These are phyloP conservation scores for Penicillium longicatenatum DNA, from an alignment of 495 filamentous ascomycete species.

Conservation along the genomic window DNA sequence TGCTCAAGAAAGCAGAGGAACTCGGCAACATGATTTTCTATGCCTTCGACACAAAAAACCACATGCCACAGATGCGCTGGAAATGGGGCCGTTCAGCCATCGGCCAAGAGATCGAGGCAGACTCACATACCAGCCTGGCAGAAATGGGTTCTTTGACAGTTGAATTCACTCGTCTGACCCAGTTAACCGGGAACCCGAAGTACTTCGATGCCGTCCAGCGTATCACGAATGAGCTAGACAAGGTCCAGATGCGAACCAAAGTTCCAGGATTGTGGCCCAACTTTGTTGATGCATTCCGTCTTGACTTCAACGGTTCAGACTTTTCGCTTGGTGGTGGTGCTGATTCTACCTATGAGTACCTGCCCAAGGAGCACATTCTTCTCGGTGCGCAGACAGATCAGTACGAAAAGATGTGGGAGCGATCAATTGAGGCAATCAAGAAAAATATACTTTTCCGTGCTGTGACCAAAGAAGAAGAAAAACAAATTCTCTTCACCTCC, in stretches of 20 bases:
- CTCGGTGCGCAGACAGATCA: slow-evolving; percentile 78
- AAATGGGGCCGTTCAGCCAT: slow-evolving; percentile 47
- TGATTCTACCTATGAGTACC: slow-evolving; percentile 94
- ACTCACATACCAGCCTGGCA: slow-evolving; percentile 58
- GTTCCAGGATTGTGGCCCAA: slow-evolving; percentile 86
- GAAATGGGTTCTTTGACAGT: slow-evolving; percentile 86
- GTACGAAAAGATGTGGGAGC: slow-evolving; percentile 78
- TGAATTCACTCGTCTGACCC: slow-evolving; percentile 92
- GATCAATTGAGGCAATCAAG: slow-evolving; percentile 67
- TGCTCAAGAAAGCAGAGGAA: slow-evolving; percentile 85
- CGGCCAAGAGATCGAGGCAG: slow-evolving; percentile 43
- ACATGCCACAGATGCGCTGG: slow-evolving; percentile 76
- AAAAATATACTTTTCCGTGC: slow-evolving; percentile 78
- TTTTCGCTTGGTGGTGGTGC: slow-evolving; percentile 86
- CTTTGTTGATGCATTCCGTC: slow-evolving; percentile 62
- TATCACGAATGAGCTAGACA: slow-evolving; percentile 78
- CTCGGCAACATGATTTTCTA: slow-evolving; percentile 86
- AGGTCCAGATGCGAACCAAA: slow-evolving; percentile 65
- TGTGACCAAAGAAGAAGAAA: slow-evolving; percentile 69
- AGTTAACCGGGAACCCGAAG: slow-evolving; percentile 79
- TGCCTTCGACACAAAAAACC: slow-evolving; percentile 93
- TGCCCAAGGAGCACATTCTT: slow-evolving; percentile 80
- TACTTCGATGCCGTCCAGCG: slow-evolving; percentile 95
- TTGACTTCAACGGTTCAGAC: slow-evolving; percentile 47
- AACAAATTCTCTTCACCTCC: slow-evolving; percentile 76